These are phyloP conservation scores for Claviceps paspali DNA, from an alignment of 2,329 filamentous ascomycete genomes.

Conservation along the genomic window DNA sequence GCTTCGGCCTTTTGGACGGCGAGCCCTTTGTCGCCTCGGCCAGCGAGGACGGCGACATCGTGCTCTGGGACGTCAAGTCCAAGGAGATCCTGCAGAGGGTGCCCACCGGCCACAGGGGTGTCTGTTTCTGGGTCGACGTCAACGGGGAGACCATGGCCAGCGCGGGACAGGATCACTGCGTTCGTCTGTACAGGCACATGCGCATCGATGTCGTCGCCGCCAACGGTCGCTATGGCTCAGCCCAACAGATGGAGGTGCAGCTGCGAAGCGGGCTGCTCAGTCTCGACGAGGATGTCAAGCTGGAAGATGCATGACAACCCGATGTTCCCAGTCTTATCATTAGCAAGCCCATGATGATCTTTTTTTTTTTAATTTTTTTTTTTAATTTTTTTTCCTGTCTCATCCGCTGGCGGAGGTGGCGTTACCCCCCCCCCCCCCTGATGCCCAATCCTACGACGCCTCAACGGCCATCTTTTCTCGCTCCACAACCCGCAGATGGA, in stretches of 20 bases:
- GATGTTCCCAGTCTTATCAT: not conserved
- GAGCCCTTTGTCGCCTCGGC: constrained; percentile 59
- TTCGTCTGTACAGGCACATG: constrained; percentile 32
- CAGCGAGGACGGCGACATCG: constrained; percentile 72
- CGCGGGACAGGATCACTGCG: constrained; percentile 37
- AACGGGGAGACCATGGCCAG: constrained; percentile 40
- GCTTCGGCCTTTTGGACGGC: constrained; percentile 49
- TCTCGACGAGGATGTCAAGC: constrained; percentile 4
- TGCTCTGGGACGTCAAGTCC: constrained; percentile 80
- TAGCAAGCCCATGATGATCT: constrained; percentile 1
- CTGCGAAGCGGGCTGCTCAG: constrained; percentile 4
- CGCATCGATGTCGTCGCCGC: not conserved
- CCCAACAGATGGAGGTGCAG: constrained; percentile 1
- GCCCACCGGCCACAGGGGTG: constrained; percentile 30
- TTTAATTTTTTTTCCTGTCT: no score
- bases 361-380: not conserved
- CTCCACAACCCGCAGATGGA: no score
- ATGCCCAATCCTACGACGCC: no score
- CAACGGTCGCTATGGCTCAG: not conserved
- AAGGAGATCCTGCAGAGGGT: constrained; percentile 68
- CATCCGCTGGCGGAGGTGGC: no score
- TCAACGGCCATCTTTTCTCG: no score
- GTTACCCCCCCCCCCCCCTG: no score
- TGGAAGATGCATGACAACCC: constrained; percentile 5
- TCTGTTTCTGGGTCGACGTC: constrained; percentile 53